Evolutionary conservation across 108 stramenopile species (phyloP).

Genomic region (Nitzschia sp.): DNA sequence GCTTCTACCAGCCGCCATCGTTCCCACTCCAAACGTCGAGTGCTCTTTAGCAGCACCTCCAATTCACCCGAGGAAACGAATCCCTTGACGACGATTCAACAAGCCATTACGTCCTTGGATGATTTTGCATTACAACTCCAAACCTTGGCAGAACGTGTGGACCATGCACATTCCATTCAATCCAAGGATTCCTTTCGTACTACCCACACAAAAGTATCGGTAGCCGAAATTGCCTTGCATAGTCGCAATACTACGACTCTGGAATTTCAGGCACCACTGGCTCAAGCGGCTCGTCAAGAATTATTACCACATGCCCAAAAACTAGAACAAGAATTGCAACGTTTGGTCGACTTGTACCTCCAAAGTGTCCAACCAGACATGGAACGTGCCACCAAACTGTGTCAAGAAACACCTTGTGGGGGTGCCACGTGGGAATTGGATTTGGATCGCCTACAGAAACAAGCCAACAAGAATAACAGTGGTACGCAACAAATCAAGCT

Average conservation of each 20-base stretch:
- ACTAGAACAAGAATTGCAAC: background rate
- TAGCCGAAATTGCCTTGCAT: constrained; percentile 16
- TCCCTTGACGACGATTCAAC: constrained; percentile 8
- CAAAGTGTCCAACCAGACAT: background rate
- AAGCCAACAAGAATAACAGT: background rate
- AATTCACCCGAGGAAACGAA: too few species aligned
- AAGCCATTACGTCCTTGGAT: constrained; percentile 3
- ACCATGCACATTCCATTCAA: background rate
- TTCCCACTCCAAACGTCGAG: too few species aligned
- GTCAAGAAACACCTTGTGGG: constrained; percentile 36
- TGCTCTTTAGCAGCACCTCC: too few species aligned
- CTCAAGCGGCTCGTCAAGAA: background rate
- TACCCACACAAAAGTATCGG: background rate
- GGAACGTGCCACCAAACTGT: constrained; percentile 12
- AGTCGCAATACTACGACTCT: constrained; percentile 3
- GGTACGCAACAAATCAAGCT: constrained; percentile 1
- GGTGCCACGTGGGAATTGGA: constrained; percentile 27
- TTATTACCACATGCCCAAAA: background rate
- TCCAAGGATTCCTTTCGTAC: background rate
- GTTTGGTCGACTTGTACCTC: background rate
- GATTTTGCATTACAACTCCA: constrained; percentile 6
- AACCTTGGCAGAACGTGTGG: background rate
- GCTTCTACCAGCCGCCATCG: too few species aligned
- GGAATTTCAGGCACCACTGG: background rate
- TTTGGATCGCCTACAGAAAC: constrained; percentile 2